Evolutionary conservation across 495 filamentous ascomycete species (phyloP).

Genomic region (Neurospora hispaniola): DNA sequence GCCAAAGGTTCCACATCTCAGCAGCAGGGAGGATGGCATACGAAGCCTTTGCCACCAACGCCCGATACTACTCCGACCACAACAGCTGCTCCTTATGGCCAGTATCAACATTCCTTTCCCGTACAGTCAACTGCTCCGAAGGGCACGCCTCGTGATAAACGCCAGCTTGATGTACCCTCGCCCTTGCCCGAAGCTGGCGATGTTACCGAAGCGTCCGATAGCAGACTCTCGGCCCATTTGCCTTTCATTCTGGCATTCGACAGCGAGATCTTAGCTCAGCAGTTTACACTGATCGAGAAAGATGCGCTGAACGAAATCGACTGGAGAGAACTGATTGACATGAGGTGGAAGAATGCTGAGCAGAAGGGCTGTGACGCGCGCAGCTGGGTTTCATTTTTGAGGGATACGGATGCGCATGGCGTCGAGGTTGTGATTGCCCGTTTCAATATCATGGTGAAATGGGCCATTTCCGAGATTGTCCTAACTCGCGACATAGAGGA

Average conservation of each 20-base stretch:
- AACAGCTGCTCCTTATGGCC: conserved; percentile 16
- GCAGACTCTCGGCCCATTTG: conserved; percentile 49
- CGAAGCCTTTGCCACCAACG: conserved; percentile 41
- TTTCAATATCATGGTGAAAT: conserved; percentile 97
- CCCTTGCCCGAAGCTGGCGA: conserved; percentile 8
- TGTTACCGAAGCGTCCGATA: neutral
- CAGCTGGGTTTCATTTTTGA: conserved; percentile 90
- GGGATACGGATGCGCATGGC: conserved; percentile 67
- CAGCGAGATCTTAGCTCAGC: conserved; percentile 80
- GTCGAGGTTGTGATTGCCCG: conserved; percentile 94
- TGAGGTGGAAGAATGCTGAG: conserved; percentile 73
- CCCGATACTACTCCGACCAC: conserved; percentile 42
- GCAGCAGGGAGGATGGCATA: conserved; percentile 31
- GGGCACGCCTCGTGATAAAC: conserved; percentile 29
- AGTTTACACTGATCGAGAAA: conserved; percentile 92
- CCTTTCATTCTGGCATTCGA: conserved; percentile 90
- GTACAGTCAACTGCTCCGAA: conserved; percentile 27
- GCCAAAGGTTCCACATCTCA: conserved; percentile 24
- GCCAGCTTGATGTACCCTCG: conserved; percentile 18
- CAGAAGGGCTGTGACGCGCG: conserved; percentile 46
- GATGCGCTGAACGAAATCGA: conserved; percentile 93
- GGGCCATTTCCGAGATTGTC: conserved; percentile 85
- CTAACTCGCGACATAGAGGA: conserved; percentile 76
- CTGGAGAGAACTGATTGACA: conserved; percentile 94
- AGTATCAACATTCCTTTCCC: conserved; percentile 19